A percentile compares a stretch with the other conserved stretches of the same genome.
Conservation (phyloP, 306 rosid genomes). For the Luffa acutangula region DNA sequence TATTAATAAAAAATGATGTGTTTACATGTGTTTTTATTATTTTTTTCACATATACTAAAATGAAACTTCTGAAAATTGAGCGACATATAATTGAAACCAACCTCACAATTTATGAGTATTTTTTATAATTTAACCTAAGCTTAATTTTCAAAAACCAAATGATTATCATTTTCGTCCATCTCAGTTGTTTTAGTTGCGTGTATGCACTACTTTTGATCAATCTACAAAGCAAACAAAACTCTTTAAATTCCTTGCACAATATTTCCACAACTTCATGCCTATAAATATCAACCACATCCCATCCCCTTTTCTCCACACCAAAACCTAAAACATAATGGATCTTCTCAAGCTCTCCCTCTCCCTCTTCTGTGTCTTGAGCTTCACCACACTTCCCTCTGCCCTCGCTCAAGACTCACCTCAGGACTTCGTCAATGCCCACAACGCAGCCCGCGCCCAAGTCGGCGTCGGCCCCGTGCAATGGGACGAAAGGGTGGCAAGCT, state of each 20-base stretch:
- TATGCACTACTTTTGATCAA: neutral
- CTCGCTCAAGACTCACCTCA: conserved; percentile 24
- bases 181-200: neutral
- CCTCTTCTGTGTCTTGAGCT: neutral
- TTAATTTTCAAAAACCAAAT: too few relatives aligned
- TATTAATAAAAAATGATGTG: too few relatives aligned
- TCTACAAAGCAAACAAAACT: neutral
- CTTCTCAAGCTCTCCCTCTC: neutral
- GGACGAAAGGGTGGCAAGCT: conserved; percentile 14
- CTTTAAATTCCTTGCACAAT: neutral
- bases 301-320: neutral
- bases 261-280: neutral
- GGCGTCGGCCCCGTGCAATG: conserved; percentile 19
- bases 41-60: too few relatives aligned
- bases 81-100: too few relatives aligned
- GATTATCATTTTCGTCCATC: too few relatives aligned
- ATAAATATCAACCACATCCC: neutral
- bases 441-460: conserved; percentile 23
- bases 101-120: too few relatives aligned
- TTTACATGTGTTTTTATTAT: too few relatives aligned
- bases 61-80: too few relatives aligned
- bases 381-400: neutral
- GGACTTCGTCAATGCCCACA: conserved; percentile 28
- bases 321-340: neutral
- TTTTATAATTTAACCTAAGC: too few relatives aligned